Base-by-base conservation (phyloP, 2,329 filamentous ascomycete species). In the Xylariaceae sp. region DNA sequence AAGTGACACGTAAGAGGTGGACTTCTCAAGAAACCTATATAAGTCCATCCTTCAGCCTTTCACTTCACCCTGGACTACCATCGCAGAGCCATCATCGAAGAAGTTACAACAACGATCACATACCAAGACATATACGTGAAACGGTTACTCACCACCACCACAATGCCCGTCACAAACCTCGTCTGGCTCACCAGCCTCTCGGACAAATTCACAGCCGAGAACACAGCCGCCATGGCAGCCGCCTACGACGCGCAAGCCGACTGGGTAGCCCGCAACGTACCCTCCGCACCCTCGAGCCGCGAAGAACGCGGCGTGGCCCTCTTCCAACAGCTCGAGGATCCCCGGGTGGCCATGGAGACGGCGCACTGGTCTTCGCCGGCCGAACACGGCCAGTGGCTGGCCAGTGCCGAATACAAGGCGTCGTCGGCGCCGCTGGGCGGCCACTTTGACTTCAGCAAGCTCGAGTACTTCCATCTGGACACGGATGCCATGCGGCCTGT, bases 351-450 rank as follows among this genome's bases (percentile, higher is more conserved):
- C n/a, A 69, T 81, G 63, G 71, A 81, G 62, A 76, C 75, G 3
- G 75, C 78, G 15, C 72, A 74, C 9, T 81, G 79, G 79, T 71
- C 74, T 57, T 77, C 74, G 0, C 71, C 73, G 17, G 73, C 71
- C 11, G 73, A 73, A 4, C 78, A 81, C 59, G 62, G 60, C 51
- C 63, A 73, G 53, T 82, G 80, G 78, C 74, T 80, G 53, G 68
- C 70, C 50, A 77, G 74, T 54, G 63, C 69, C 2, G 75, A 75
- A 37, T 80, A 81, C 65, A 61, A 71, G 53, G 54, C 60, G 4
- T 66, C 71, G 56, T 75, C 77, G 62, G 67, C 65, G 15, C 65
- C 67, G 23, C 64, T 80, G 9, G 62, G 59, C 23, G 57, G 63
- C 2, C 73, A 74, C 56, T 70, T 78, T 44, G 67, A 69, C 4